These are phyloP conservation scores for Globisporangium cylindrosporum DNA, from an alignment of 352 stramenopile species.

Conservation along the genomic window DNA sequence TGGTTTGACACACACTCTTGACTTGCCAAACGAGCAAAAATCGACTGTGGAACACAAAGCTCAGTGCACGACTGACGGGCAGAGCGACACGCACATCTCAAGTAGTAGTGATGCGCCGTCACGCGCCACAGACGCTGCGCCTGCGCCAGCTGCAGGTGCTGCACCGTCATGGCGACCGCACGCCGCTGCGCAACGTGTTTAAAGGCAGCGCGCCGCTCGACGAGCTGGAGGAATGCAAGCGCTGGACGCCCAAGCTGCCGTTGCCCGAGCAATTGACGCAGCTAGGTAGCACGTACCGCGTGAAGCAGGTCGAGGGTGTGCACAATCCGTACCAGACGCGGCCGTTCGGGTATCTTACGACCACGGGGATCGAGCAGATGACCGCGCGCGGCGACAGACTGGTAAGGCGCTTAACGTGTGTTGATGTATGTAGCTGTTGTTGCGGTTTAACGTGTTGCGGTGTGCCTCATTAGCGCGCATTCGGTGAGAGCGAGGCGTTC, in stretches of 20 bases:
- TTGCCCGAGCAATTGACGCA: conserved; percentile 27
- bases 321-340: conserved; percentile 43
- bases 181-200: conserved; percentile 73
- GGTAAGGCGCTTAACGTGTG: conserved; percentile 5
- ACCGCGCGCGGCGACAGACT: conserved; percentile 40
- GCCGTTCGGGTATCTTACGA: conserved; percentile 71
- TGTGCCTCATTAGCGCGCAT: conserved; percentile 23
- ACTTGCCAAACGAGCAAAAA: not conserved
- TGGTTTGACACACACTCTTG: conserved; percentile 4
- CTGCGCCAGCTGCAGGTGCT: conserved; percentile 78
- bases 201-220: conserved; percentile 19
- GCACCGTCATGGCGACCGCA: conserved; percentile 79
- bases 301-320: conserved; percentile 17
- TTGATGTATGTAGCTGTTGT: not conserved
- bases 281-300: conserved; percentile 31
- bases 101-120: conserved; percentile 12
- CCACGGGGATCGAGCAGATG: conserved; percentile 68
- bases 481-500: conserved; percentile 42
- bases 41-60: not conserved
- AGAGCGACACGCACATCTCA: not conserved
- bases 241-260: conserved; percentile 51
- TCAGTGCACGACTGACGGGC: not conserved
- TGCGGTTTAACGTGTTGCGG: not conserved
- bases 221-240: conserved; percentile 37
- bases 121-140: conserved; percentile 18